These are phyloP conservation scores for Xylaria sp. DNA, from an alignment of 2,329 filamentous ascomycete species.

Conservation along the genomic window DNA sequence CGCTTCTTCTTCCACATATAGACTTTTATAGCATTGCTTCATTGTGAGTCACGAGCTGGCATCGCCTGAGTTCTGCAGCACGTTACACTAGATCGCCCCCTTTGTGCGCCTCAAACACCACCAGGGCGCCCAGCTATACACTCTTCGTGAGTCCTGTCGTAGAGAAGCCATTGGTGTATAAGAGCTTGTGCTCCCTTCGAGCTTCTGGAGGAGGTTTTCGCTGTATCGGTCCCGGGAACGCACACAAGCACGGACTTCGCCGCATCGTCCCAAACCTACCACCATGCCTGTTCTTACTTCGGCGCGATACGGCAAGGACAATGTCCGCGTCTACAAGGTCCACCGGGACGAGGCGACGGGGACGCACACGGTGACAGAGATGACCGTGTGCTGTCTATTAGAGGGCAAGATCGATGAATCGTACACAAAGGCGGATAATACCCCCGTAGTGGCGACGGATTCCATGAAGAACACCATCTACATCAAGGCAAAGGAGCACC, in stretches of 20 bases:
- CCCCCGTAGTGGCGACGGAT: conserved; percentile 93
- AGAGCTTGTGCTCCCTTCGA: conserved; percentile 22
- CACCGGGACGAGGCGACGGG: conserved; percentile 80
- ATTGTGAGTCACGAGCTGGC: conserved; percentile 25
- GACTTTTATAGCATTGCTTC: conserved; percentile 6
- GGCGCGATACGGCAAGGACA: conserved; percentile 93
- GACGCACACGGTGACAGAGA: conserved; percentile 87
- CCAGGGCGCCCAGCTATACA: conserved; percentile 4
- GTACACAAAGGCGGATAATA: conserved; percentile 95
- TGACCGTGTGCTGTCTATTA: conserved; percentile 91
- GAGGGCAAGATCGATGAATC: conserved; percentile 91
- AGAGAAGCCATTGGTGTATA: conserved; percentile 24
- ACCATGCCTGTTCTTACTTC: conserved; percentile 66
- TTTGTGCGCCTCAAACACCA: conserved; percentile 25
- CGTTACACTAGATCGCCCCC: conserved; percentile 30
- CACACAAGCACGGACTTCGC: conserved; percentile 7
- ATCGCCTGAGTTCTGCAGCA: conserved; percentile 20
- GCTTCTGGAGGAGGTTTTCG: background rate
- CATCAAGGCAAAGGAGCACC: conserved; percentile 93
- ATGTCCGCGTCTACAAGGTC: conserved; percentile 97
- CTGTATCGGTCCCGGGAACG: conserved; percentile 1
- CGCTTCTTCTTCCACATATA: background rate
- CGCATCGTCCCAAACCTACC: background rate
- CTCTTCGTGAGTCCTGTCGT: conserved; percentile 12
- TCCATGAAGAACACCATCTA: conserved; percentile 98